Evolutionary conservation across 768 basidiomycete genomes (phyloP).

Genomic region (Tephrocybe sp.): DNA sequence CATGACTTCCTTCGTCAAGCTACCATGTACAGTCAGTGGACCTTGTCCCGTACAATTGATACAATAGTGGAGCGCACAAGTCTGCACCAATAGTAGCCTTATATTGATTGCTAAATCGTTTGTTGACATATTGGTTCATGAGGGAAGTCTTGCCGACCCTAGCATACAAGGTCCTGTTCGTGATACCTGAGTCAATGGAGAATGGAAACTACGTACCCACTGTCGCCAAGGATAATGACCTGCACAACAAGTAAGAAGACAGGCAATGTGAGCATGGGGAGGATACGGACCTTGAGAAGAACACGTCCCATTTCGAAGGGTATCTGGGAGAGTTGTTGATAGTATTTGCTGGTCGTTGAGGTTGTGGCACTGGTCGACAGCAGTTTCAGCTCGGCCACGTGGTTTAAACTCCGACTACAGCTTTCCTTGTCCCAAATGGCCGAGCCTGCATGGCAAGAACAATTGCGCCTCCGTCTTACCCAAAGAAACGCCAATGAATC

Average conservation of each 20-base stretch:
- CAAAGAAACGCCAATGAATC: constrained; percentile 83
- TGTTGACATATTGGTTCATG: constrained; percentile 99
- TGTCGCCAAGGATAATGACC: constrained; percentile 99
- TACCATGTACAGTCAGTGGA: constrained; percentile 33
- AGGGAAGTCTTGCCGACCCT: constrained; percentile 99
- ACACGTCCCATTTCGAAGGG: constrained; percentile 70
- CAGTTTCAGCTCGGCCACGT: constrained; percentile 25
- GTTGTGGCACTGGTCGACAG: constrained; percentile 10
- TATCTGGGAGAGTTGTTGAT: constrained; percentile 19
- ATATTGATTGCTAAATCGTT: constrained; percentile 99
- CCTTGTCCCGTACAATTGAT: constrained; percentile 8
- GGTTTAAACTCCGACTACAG: constrained; percentile 41
- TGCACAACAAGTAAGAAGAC: constrained; percentile 27
- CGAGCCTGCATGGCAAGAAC: constrained; percentile 83
- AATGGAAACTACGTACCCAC: constrained; percentile 60
- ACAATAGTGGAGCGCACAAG: constrained; percentile 60
- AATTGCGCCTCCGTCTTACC: constrained; percentile 71
- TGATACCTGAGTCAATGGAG: constrained; percentile 12
- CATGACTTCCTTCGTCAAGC: constrained; percentile 97
- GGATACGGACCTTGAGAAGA: constrained; percentile 66
- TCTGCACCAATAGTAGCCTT: constrained; percentile 98
- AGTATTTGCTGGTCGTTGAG: constrained; percentile 22
- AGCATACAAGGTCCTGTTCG: background rate
- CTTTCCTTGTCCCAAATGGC: constrained; percentile 49
- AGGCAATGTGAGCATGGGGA: background rate